Conservation (phyloP, 331 rosid genomes). For the Spiraea crenata region DNA sequence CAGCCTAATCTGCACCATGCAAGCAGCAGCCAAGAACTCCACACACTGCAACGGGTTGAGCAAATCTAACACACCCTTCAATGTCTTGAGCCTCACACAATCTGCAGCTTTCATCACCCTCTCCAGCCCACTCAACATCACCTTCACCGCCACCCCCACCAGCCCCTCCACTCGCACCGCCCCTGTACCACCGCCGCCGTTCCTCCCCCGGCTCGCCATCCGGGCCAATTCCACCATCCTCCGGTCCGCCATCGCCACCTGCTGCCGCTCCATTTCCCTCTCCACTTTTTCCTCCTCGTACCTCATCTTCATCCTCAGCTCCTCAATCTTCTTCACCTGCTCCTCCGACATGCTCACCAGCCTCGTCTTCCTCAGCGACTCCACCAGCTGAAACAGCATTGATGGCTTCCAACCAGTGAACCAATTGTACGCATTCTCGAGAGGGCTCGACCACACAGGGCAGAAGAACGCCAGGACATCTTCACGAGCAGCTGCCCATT, state of each 20-base stretch:
- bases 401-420: constrained; percentile 55
- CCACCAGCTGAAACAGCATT: constrained; percentile 30
- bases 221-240: constrained; percentile 44
- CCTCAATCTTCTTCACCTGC: constrained; percentile 35
- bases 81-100: constrained; percentile 65
- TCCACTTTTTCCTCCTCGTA: constrained; percentile 66
- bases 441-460: constrained; percentile 53
- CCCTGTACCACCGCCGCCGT: background rate
- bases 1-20: constrained; percentile 40
- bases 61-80: constrained; percentile 60
- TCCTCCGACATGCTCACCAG: constrained; percentile 32
- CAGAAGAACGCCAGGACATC: constrained; percentile 61
- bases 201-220: constrained; percentile 8
- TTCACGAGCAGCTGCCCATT: constrained; percentile 62
- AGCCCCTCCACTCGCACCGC: constrained; percentile 13
- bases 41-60: constrained; percentile 60
- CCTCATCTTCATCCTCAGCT: constrained; percentile 38
- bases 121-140: constrained; percentile 50
- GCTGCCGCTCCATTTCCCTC: constrained; percentile 71
- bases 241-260: constrained; percentile 61
- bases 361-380: constrained; percentile 11
- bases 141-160: constrained; percentile 43
- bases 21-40: constrained; percentile 48
- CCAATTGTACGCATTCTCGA: constrained; percentile 42
- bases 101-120: constrained; percentile 66